Evolutionary conservation across 2,329 filamentous ascomycete species (phyloP).

Genomic region (Aspergillus vadensis): DNA sequence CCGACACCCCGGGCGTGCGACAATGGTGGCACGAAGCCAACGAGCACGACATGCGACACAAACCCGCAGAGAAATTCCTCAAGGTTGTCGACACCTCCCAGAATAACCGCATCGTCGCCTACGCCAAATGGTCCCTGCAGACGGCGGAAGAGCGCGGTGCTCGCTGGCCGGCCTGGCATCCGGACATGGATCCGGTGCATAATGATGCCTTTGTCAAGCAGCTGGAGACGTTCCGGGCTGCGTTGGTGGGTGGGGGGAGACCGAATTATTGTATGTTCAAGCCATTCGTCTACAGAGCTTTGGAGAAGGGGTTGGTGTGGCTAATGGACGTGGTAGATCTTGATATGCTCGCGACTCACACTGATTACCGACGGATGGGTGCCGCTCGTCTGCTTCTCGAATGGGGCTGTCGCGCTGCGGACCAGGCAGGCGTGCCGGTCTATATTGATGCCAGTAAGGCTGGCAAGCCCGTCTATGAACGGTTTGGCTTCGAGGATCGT

Average conservation of each 20-base stretch:
- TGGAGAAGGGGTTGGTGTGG: too few species aligned
- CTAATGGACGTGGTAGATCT: conserved; percentile 6
- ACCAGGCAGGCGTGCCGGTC: conserved; percentile 9
- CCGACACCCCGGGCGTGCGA: conserved; percentile 31
- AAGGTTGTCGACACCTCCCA: conserved; percentile 29
- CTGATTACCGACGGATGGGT: conserved; percentile 19
- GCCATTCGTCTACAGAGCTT: too few species aligned
- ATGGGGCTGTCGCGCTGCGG: conserved; percentile 23
- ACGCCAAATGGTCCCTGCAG: conserved; percentile 34
- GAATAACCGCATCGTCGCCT: conserved; percentile 27
- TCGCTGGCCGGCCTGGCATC: conserved; percentile 33
- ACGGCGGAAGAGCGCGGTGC: conserved; percentile 27
- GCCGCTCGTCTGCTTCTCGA: conserved; percentile 21
- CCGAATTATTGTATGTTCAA: conserved; percentile 31
- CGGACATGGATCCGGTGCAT: conserved; percentile 19
- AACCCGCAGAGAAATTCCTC: conserved; percentile 28
- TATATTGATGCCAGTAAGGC: conserved; percentile 19
- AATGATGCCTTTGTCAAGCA: conserved; percentile 24
- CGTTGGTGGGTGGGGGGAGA: conserved; percentile 25
- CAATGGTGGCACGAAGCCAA: conserved; percentile 30
- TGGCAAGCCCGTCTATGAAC: conserved; percentile 16
- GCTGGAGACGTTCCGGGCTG: conserved; percentile 24
- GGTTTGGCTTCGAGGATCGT: conserved; percentile 18
- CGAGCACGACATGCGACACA: conserved; percentile 25
- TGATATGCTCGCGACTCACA: conserved; percentile 25